A percentile compares a stretch with the other conserved stretches of the same genome.
phyloP scores from a whole-genome alignment of 352 stramenopile genomes.

The Phytophthora hibernalis region DNA sequence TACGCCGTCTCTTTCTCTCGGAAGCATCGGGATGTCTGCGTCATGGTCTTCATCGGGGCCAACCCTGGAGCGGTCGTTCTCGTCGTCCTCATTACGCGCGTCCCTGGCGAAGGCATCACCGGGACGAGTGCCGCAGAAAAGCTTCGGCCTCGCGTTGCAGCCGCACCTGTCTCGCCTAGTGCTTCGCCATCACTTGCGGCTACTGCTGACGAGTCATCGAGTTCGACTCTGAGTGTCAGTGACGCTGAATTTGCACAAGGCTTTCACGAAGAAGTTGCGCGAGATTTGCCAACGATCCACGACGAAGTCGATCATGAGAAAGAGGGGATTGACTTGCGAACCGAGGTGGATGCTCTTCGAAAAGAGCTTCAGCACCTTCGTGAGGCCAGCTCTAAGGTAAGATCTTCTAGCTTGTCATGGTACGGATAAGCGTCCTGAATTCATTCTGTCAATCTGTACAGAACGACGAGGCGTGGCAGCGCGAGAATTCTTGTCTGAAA shows the following conservation, averaged over 20 bases:
- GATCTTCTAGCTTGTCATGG: neutral
- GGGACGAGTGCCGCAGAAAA: constrained; percentile 25
- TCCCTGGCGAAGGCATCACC: constrained; percentile 21
- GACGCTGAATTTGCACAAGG: constrained; percentile 4
- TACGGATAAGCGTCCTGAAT: neutral
- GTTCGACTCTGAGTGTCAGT: constrained; percentile 1
- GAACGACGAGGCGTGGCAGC: constrained; percentile 36
- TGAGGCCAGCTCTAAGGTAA: constrained; percentile 26
- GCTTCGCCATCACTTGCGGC: neutral
- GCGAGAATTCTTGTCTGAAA: constrained; percentile 32
- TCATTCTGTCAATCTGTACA: neutral
- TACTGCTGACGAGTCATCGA: neutral
- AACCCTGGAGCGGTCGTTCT: constrained; percentile 23
- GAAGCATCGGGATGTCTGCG: neutral
- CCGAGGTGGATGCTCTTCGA: constrained; percentile 14
- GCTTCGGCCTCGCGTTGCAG: constrained; percentile 26
- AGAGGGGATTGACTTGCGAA: constrained; percentile 14
- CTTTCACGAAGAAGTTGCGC: neutral
- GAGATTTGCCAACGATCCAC: constrained; percentile 7
- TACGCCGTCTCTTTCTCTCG: constrained; percentile 3
- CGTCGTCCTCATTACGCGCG: constrained; percentile 20
- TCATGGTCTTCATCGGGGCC: neutral
- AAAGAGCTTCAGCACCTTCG: constrained; percentile 29
- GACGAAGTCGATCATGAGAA: constrained; percentile 9
- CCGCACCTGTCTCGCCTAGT: constrained; percentile 11